Conservation (phyloP, 2,329 filamentous ascomycete genomes). For the Fusarium duplospermum region DNA sequence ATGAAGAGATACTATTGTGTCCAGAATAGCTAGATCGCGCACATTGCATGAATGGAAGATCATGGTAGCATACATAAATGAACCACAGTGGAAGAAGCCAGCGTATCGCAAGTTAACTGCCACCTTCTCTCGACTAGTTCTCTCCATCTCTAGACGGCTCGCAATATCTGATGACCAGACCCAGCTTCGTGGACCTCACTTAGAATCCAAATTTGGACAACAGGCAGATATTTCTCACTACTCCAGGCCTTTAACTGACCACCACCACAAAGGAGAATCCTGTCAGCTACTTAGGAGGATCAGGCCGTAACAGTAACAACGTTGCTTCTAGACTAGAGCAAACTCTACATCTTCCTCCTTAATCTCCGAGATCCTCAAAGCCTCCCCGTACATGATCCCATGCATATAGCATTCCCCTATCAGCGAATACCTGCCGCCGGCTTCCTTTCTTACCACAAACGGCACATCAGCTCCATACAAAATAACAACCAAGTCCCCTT, state of each 20-base stretch:
- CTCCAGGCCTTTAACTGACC: background rate
- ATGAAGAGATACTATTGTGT: too few species aligned
- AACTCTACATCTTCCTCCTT: background rate
- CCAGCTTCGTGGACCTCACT: too few species aligned
- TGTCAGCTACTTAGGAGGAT: background rate
- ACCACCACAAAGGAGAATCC: background rate
- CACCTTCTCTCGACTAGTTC: too few species aligned
- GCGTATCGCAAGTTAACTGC: too few species aligned
- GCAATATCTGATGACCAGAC: too few species aligned
- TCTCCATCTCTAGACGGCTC: too few species aligned
- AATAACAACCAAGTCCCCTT: background rate
- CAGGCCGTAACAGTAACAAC: background rate
- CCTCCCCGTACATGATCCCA: background rate
- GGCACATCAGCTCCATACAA: background rate
- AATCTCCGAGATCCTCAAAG: background rate
- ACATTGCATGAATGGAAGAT: too few species aligned
- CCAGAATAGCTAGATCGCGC: too few species aligned
- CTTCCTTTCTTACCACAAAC: background rate
- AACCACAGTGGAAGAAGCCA: too few species aligned
- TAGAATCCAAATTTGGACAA: too few species aligned
- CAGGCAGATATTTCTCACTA: too few species aligned
- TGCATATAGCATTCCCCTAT: background rate
- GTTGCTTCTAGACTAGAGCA: background rate
- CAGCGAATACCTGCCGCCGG: background rate
- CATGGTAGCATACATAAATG: too few species aligned